Conservation (phyloP, 164 flowering plant genomes). For the Sextonia rubra region DNA sequence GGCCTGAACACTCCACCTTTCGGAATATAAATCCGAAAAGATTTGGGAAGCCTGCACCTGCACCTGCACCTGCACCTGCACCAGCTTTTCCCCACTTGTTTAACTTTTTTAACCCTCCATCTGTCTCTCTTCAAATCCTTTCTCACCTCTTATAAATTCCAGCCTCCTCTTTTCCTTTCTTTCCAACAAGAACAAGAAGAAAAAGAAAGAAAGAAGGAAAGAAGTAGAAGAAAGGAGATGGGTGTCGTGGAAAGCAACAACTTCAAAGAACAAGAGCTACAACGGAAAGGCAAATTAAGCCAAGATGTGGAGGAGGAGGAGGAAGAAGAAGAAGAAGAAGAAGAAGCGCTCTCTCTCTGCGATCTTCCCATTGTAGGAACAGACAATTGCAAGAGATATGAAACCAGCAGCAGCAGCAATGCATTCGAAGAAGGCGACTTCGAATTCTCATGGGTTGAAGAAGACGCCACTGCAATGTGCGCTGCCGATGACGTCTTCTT, state of each 20-base stretch:
- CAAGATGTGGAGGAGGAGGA: background rate
- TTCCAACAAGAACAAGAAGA: background rate
- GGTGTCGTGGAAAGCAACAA: background rate
- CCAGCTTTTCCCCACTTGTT: background rate
- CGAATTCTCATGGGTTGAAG: slow-evolving; percentile 38
- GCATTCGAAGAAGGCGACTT: slow-evolving; percentile 28
- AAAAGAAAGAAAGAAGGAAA: background rate
- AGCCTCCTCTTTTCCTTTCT: background rate
- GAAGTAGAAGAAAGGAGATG: background rate
- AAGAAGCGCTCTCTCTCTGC: slow-evolving; percentile 46
- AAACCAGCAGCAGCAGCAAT: background rate
- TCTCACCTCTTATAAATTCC: background rate
- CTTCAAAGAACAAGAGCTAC: background rate
- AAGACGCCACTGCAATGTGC: slow-evolving; percentile 34
- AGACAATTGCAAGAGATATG: slow-evolving; percentile 7
- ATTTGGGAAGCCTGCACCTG: slow-evolving; percentile 3
- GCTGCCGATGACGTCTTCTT: slow-evolving; percentile 76
- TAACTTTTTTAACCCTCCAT: slow-evolving; percentile 1
- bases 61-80: too few species aligned
- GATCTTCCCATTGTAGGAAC: slow-evolving; percentile 39
- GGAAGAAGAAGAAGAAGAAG: slow-evolving; percentile 2
- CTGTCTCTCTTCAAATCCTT: slow-evolving; percentile 3
- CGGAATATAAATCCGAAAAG: background rate
- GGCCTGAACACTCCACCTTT: background rate
- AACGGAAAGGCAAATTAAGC: too few species aligned